A percentile compares a stretch with the other conserved stretches of the same genome.
These are phyloP conservation scores for Paecilomyces sp. DNA, from an alignment of 2,329 filamentous ascomycete genomes.

Conservation along the genomic window DNA sequence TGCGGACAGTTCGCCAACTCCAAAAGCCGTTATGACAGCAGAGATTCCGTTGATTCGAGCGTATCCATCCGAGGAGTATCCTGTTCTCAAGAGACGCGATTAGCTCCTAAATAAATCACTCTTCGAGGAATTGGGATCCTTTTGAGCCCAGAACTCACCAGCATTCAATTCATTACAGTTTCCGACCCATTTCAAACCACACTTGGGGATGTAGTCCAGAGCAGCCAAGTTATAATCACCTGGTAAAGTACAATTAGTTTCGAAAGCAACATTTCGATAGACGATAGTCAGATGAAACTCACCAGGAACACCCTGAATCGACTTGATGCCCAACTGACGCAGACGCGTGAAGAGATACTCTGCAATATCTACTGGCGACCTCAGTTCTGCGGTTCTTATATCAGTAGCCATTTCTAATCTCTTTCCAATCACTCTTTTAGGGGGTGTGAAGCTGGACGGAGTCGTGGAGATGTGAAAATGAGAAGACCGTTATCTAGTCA, in stretches of 20 bases:
- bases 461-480: too few species aligned
- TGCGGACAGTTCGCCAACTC: conserved; percentile 61
- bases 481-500: neutral
- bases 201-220: conserved; percentile 57
- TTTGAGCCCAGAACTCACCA: conserved; percentile 23
- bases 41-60: conserved; percentile 64
- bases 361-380: conserved; percentile 12
- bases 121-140: neutral
- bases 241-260: neutral
- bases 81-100: conserved; percentile 28
- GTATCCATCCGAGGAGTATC: conserved; percentile 75
- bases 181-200: conserved; percentile 55
- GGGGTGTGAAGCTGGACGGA: neutral
- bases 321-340: conserved; percentile 56
- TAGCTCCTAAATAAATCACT: neutral
- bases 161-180: conserved; percentile 70
- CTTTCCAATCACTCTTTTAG: neutral
- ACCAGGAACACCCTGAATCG: conserved; percentile 62
- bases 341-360: conserved; percentile 59
- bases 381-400: neutral
- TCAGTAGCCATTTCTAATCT: neutral
- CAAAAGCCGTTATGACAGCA: conserved; percentile 67
- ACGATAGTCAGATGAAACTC: neutral
- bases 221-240: conserved; percentile 63
- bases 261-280: neutral